A percentile compares a stretch with the other conserved stretches of the same genome.
phyloP scores from a whole-genome alignment of 2,329 filamentous ascomycete species.

The Penicillium sp. region DNA sequence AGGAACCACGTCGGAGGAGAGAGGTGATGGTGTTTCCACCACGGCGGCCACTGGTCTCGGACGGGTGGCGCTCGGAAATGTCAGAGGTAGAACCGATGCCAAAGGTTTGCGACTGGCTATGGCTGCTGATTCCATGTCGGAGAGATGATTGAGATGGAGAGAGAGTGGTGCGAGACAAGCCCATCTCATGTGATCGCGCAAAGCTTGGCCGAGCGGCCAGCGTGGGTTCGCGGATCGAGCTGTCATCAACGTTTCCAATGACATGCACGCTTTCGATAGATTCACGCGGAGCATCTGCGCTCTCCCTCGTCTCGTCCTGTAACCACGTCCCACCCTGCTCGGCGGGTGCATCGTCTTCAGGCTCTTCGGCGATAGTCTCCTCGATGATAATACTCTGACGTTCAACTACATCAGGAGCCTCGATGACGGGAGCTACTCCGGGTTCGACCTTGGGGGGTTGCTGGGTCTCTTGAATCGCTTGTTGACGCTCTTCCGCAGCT shows the following conservation, averaged over 20 bases:
- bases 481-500: conserved; percentile 31
- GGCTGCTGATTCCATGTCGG: conserved; percentile 52
- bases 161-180: conserved; percentile 38
- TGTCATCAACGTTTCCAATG: conserved; percentile 41
- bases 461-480: conserved; percentile 5
- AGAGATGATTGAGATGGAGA: conserved; percentile 49
- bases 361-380: conserved; percentile 14
- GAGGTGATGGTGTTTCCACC: conserved; percentile 64
- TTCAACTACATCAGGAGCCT: conserved; percentile 8
- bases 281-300: conserved; percentile 26
- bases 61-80: conserved; percentile 57
- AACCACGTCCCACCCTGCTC: conserved; percentile 38
- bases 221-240: conserved; percentile 37
- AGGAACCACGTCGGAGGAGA: conserved; percentile 71
- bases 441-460: conserved; percentile 1
- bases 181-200: conserved; percentile 40
- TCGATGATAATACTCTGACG: conserved; percentile 6
- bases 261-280: conserved; percentile 39
- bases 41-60: conserved; percentile 55
- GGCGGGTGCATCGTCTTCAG: conserved; percentile 4
- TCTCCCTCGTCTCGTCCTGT: conserved; percentile 38
- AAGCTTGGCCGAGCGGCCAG: conserved; percentile 36
- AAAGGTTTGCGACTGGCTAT: conserved; percentile 58
- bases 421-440: neutral
- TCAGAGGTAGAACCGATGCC: conserved; percentile 57